A percentile compares a stretch with the other conserved stretches of the same genome.
Evolutionary conservation across 164 flowering plant genomes (phyloP).

Genomic region (Stephania japonica): DNA sequence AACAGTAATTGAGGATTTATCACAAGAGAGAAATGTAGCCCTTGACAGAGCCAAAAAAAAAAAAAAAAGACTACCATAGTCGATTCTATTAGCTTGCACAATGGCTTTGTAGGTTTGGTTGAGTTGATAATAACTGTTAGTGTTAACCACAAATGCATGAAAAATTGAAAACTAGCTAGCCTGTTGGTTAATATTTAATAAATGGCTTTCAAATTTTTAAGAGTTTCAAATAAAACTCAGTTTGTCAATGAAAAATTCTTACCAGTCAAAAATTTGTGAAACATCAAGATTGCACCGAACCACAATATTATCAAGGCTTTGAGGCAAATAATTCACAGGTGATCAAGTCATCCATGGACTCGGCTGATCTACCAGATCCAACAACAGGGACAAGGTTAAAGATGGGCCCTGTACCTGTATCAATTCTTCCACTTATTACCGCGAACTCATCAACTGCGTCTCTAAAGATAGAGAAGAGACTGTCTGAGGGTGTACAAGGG

Average conservation of each 20-base stretch:
- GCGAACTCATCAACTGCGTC: conserved; percentile 50
- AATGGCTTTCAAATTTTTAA: not conserved
- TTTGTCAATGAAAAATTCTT: not conserved
- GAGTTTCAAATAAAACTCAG: not conserved
- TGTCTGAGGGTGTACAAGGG: conserved; percentile 26
- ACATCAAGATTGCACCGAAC: not conserved
- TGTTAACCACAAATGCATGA: no score
- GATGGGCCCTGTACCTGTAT: conserved; percentile 27
- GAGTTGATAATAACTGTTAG: no score
- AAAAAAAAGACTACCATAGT: no score
- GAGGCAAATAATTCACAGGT: conserved; percentile 78
- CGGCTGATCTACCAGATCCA: conserved; percentile 60
- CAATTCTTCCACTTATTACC: conserved; percentile 26
- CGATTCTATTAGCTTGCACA: no score
- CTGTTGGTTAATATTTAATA: no score
- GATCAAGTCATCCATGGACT: conserved; percentile 50
- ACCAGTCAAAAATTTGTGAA: not conserved
- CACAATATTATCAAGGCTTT: conserved; percentile 1
- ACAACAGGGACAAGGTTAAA: conserved; percentile 78
- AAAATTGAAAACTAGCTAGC: no score
- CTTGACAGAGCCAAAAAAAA: no score
- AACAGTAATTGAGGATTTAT: no score
- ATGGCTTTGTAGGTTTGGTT: no score
- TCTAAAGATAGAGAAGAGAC: conserved; percentile 33
- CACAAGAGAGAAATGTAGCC: no score